Base-by-base conservation (phyloP, 176 grass and related monocot species). In the Carex littledalei region DNA sequence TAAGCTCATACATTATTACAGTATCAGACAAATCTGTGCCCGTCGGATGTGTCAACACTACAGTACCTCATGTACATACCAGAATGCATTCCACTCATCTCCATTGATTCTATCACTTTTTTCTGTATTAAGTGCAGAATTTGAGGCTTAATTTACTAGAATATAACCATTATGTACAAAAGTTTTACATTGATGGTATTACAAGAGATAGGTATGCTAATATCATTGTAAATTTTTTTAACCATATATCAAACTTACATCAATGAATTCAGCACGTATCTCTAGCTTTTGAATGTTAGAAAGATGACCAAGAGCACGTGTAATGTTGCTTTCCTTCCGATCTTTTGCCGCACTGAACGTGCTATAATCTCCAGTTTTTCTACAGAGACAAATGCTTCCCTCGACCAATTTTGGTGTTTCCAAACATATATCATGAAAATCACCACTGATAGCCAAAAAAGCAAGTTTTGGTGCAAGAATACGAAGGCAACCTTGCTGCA, bases 391-490 rank as follows among this genome's bases (percentile, higher is more conserved):
- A 34, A 14, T 86, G 80, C 58, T 3, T 41, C 69, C 63, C 2
- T 7, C 31, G 59, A 56, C 26, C 54, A 90, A 80, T 81, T 85
- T 55, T 49, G 87, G 89, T 60, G 85, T 78, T 37, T 61, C 50
- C 63, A 91, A 67, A 84, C 67, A 62, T 10, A 94, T 62, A 31
- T 90, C 58, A 11, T 70, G 61, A 83, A 87, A 85, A 22, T 31
- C 18, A n/a, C 81, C 89, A 79, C 16, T n/a, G 84, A 94, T 77
- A 37, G 3, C 10, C 54, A 94, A 58, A 65, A 18, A 9, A 60
- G 76, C 82, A 21, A 91, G 69, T 31, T 87, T 91, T 82, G 84
- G 67, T 54, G 92, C 84, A 16, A 53, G 53, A 63, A 94, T 91
- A 82, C 76, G 84, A 22, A 91, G 86, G 79, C 66, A 34, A 29